A percentile compares a stretch with the other conserved stretches of the same genome.
These are phyloP conservation scores for Coemansia sp. DNA, from an alignment of 192 early-diverging fungal genomes.

Conservation along the genomic window DNA sequence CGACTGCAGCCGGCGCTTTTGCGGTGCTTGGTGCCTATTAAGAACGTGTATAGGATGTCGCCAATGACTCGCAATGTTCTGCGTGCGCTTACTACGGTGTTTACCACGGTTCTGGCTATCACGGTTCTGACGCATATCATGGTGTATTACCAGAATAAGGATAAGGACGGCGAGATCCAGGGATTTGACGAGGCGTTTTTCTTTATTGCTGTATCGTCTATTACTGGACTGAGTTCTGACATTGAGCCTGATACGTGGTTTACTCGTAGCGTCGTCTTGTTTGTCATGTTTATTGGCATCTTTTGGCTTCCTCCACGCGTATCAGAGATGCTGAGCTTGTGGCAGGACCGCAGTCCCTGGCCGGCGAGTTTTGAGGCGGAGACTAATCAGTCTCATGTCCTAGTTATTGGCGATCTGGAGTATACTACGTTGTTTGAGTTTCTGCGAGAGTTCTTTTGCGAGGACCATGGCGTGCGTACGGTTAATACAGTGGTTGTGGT, in stretches of 20 bases:
- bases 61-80: slow-evolving; percentile 66
- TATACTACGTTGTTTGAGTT: slow-evolving; percentile 65
- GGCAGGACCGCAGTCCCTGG: slow-evolving; percentile 65
- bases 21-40: slow-evolving; percentile 64
- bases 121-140: slow-evolving; percentile 71
- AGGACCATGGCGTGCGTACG: slow-evolving; percentile 71
- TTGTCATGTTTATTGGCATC: slow-evolving; percentile 74
- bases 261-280: slow-evolving; percentile 60
- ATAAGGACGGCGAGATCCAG: slow-evolving; percentile 47
- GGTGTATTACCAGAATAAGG: slow-evolving; percentile 63
- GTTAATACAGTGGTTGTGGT: slow-evolving; percentile 71
- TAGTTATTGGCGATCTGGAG: slow-evolving; percentile 70
- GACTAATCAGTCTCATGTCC: slow-evolving; percentile 61
- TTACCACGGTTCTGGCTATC: slow-evolving; percentile 71
- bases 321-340: slow-evolving; percentile 65
- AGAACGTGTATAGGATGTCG: slow-evolving; percentile 63
- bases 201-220: slow-evolving; percentile 62
- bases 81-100: slow-evolving; percentile 62
- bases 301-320: slow-evolving; percentile 69
- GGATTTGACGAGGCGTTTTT: slow-evolving; percentile 64
- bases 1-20: slow-evolving; percentile 65
- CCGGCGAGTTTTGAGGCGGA: slow-evolving; percentile 57
- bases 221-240: slow-evolving; percentile 68
- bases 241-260: slow-evolving; percentile 65
- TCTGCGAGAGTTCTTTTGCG: slow-evolving; percentile 77